Evolutionary conservation across 23 red algal species (phyloP).

Genomic region (Gracilaria caudata): DNA sequence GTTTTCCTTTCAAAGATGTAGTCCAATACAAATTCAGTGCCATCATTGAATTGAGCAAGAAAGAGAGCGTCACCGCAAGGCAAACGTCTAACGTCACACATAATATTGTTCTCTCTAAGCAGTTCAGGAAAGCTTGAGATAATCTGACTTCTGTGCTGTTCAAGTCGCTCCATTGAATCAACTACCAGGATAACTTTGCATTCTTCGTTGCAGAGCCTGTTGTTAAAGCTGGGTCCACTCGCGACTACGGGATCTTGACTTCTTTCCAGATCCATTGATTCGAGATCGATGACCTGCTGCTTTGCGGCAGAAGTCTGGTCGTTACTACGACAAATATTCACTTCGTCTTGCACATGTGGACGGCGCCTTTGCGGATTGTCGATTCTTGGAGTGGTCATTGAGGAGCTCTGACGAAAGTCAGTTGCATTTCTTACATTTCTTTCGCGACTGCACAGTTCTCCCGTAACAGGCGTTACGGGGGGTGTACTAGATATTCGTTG

Average conservation of each 20-base stretch:
- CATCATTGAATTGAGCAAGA: constrained; percentile 42
- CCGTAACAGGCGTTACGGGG: not conserved
- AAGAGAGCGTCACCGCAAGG: constrained; percentile 72
- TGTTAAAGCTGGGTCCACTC: not conserved
- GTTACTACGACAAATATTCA: not conserved
- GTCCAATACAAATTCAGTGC: constrained; percentile 63
- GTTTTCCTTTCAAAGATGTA: constrained; percentile 82
- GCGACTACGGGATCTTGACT: not conserved
- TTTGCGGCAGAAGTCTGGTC: not conserved
- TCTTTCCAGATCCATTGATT: not conserved
- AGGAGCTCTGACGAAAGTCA: not conserved
- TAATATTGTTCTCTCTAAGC: not conserved
- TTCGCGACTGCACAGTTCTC: not conserved
- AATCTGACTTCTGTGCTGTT: not conserved
- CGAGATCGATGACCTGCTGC: not conserved
- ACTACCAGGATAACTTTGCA: constrained; percentile 45
- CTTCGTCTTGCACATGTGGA: not conserved
- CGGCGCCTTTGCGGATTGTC: not conserved
- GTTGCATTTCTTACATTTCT: not conserved
- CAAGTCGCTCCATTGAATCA: constrained; percentile 42
- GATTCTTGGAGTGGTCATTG: not conserved
- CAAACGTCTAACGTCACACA: constrained; percentile 37
- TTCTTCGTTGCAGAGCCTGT: not conserved
- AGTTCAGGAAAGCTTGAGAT: not conserved
- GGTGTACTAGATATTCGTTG: not conserved